phyloP scores from a whole-genome alignment of 2,329 filamentous ascomycete species.

The Phialocephala subalpina region DNA sequence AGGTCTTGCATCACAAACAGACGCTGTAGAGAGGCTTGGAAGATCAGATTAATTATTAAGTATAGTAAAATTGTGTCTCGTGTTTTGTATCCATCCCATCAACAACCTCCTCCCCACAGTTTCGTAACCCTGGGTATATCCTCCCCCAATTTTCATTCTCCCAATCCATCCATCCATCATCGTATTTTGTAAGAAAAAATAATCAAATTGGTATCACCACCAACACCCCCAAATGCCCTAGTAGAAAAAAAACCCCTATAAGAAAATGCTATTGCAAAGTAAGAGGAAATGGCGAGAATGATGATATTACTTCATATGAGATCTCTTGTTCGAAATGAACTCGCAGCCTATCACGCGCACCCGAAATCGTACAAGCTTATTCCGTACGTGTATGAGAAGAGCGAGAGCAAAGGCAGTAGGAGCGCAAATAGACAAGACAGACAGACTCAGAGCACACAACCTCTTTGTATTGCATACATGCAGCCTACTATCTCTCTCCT shows the following conservation, averaged over 20 bases:
- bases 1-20: background rate
- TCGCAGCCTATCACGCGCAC: background rate
- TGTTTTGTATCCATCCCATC: background rate
- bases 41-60: conserved; percentile 7
- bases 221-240: conserved; percentile 14
- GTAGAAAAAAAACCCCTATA: background rate
- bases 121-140: conserved; percentile 1
- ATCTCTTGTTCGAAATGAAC: background rate
- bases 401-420: background rate
- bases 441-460: background rate
- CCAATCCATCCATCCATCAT: background rate
- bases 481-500: background rate
- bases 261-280: background rate
- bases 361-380: conserved; percentile 1
- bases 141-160: conserved; percentile 3
- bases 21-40: background rate
- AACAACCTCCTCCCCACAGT: background rate
- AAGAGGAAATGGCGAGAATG: background rate
- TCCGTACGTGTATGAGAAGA: background rate
- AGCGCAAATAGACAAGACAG: background rate
- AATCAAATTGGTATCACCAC: conserved; percentile 14
- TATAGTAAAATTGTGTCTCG: conserved; percentile 3
- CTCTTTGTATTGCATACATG: conserved; percentile 12
- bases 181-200: background rate
- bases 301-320: background rate